Evolutionary conservation across 2,329 filamentous ascomycete genomes (phyloP).

Genomic region (Fusarium goolgardi): DNA sequence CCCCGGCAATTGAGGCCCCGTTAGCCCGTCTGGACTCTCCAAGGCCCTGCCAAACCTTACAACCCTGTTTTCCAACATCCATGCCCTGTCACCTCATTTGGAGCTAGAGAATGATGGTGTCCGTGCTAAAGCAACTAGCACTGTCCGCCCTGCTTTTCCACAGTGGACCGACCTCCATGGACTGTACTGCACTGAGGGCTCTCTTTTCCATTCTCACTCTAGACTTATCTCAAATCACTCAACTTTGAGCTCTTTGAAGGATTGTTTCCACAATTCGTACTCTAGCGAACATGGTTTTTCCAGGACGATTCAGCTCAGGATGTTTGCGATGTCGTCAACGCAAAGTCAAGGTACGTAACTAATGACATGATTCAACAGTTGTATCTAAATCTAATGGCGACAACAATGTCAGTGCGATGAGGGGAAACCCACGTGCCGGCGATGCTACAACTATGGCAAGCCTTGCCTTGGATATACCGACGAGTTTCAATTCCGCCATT

Average conservation of each 20-base stretch:
- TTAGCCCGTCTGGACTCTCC: background rate
- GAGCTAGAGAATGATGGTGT: background rate
- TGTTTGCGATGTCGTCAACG: constrained; percentile 48
- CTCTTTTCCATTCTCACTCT: constrained; percentile 15
- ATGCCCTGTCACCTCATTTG: background rate
- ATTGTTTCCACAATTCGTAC: constrained; percentile 2
- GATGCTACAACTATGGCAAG: constrained; percentile 51
- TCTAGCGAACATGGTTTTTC: constrained; percentile 46
- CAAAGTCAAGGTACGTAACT: constrained; percentile 47
- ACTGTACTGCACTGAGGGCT: background rate
- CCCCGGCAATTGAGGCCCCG: constrained; percentile 6
- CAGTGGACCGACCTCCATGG: background rate
- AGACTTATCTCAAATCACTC: constrained; percentile 5
- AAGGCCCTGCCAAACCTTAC: background rate
- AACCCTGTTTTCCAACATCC: constrained; percentile 4
- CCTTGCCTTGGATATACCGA: constrained; percentile 52
- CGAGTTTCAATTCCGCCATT: constrained; percentile 51
- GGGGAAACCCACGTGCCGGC: constrained; percentile 48
- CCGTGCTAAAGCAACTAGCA: constrained; percentile 1
- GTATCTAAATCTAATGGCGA: background rate
- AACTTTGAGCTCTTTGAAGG: background rate
- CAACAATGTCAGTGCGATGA: constrained; percentile 47
- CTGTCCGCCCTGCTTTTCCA: background rate
- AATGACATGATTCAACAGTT: background rate
- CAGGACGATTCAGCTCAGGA: constrained; percentile 48